A percentile compares a stretch with the other conserved stretches of the same genome.
Evolutionary conservation across 2,329 filamentous ascomycete species (phyloP).

Genomic region (Exutisphaerella laricina): DNA sequence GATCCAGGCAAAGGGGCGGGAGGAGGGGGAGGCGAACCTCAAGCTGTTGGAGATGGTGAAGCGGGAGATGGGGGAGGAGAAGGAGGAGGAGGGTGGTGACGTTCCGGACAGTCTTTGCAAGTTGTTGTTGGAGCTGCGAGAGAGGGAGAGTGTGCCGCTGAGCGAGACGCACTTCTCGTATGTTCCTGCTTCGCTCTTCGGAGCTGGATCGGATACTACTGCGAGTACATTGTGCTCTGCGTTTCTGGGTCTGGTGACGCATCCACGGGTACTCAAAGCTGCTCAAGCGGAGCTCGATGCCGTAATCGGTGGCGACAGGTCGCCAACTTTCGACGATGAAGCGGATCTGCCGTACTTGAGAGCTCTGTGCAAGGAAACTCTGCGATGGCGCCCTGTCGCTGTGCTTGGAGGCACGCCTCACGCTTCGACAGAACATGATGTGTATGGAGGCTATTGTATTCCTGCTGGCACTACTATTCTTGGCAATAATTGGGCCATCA

Average conservation of each 20-base stretch:
- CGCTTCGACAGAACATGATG: slow-evolving; percentile 27
- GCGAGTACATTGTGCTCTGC: slow-evolving; percentile 44
- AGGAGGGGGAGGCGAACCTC: slow-evolving; percentile 40
- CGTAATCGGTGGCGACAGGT: slow-evolving; percentile 19
- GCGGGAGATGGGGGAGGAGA: slow-evolving; percentile 36
- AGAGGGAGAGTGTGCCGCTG: slow-evolving; percentile 38
- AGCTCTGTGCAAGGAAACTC: slow-evolving; percentile 28
- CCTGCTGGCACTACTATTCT: slow-evolving; percentile 42
- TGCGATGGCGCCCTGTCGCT: slow-evolving; percentile 31
- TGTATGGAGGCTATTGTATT: slow-evolving; percentile 13
- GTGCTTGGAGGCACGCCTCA: slow-evolving; percentile 33
- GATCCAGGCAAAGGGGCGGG: slow-evolving; percentile 36
- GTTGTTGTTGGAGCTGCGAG: slow-evolving; percentile 39
- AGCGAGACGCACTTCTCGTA: slow-evolving; percentile 41
- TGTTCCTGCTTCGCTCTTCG: slow-evolving; percentile 42
- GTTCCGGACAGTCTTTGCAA: slow-evolving; percentile 43
- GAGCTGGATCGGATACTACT: slow-evolving; percentile 49
- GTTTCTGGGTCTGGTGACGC: slow-evolving; percentile 46
- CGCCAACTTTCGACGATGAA: slow-evolving; percentile 27
- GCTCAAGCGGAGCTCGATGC: slow-evolving; percentile 29
- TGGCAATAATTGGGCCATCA: slow-evolving; percentile 42
- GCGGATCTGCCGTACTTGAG: slow-evolving; percentile 23
- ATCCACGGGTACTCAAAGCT: slow-evolving; percentile 39
- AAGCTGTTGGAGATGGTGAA: slow-evolving; percentile 39
- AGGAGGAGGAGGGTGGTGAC: slow-evolving; percentile 28